phyloP scores from a whole-genome alignment of 2,329 filamentous ascomycete species.

The Cladophialophora immunda region DNA sequence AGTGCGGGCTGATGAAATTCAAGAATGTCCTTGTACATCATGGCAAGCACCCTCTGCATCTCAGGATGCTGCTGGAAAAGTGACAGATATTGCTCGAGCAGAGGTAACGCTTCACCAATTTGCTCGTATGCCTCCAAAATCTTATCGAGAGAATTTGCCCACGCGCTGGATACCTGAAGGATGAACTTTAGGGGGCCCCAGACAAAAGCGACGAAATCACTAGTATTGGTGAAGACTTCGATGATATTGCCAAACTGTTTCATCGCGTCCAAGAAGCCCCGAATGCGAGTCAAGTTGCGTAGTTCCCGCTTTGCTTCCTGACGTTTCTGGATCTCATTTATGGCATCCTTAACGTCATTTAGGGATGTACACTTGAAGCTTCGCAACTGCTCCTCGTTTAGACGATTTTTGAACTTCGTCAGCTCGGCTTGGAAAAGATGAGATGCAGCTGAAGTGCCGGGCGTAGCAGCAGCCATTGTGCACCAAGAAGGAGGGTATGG shows the following conservation, averaged over 20 bases:
- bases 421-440: neutral
- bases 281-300: constrained; percentile 39
- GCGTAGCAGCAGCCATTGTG: neutral
- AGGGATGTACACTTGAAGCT: neutral
- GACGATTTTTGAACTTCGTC: neutral
- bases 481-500: neutral
- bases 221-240: constrained; percentile 37
- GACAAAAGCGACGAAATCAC: constrained; percentile 40
- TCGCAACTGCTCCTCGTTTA: neutral
- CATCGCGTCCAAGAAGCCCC: constrained; percentile 42
- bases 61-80: constrained; percentile 35
- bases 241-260: constrained; percentile 41
- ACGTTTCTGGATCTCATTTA: constrained; percentile 18
- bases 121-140: constrained; percentile 38
- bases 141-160: constrained; percentile 31
- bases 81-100: constrained; percentile 36
- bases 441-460: neutral
- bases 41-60: constrained; percentile 29
- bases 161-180: constrained; percentile 31
- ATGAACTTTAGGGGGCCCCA: constrained; percentile 43
- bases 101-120: constrained; percentile 41
- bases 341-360: neutral
- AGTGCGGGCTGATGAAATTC: constrained; percentile 37
- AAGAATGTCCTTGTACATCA: constrained; percentile 39
- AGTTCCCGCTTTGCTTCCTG: constrained; percentile 23